A percentile compares a stretch with the other conserved stretches of the same genome.
Evolutionary conservation across 768 basidiomycete genomes (phyloP).

Genomic region (Suillus luteus): DNA sequence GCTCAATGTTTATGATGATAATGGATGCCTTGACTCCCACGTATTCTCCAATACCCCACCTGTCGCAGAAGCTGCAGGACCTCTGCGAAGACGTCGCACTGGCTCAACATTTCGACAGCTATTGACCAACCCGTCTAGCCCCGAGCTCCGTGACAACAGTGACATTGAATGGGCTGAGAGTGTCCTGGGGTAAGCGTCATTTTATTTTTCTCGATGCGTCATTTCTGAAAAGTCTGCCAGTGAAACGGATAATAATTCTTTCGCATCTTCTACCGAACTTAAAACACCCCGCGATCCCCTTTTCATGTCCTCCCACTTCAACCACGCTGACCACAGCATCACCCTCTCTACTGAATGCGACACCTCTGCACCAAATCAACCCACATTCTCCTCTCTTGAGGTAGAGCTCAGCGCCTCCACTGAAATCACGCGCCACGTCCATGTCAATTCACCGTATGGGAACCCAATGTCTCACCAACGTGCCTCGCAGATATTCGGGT

Average conservation of each 20-base stretch:
- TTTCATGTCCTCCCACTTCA: conserved; percentile 44
- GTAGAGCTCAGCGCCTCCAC: conserved; percentile 65
- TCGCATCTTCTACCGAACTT: conserved; percentile 52
- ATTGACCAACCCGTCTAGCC: conserved; percentile 53
- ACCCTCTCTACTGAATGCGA: conserved; percentile 51
- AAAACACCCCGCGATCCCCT: conserved; percentile 49
- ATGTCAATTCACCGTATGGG: conserved; percentile 33
- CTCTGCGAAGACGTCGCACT: conserved; percentile 57
- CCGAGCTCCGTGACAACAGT: conserved; percentile 34
- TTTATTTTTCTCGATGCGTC: background rate
- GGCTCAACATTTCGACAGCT: conserved; percentile 78
- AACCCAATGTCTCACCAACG: conserved; percentile 59
- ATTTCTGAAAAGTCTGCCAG: conserved; percentile 27
- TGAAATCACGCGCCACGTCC: conserved; percentile 36
- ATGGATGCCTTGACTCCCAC: conserved; percentile 60
- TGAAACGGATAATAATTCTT: conserved; percentile 45
- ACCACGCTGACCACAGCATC: conserved; percentile 33
- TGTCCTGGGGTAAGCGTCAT: conserved; percentile 56
- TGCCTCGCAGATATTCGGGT: conserved; percentile 76
- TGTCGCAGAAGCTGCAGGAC: conserved; percentile 37
- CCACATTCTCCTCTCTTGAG: conserved; percentile 68
- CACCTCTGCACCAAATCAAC: conserved; percentile 37
- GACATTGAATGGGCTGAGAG: conserved; percentile 88
- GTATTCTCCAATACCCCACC: conserved; percentile 67
- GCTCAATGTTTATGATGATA: conserved; percentile 70